A percentile compares a stretch with the other conserved stretches of the same genome.
Conservation (phyloP, 768 basidiomycete genomes). For the Coprinellus aureogranulatus region DNA sequence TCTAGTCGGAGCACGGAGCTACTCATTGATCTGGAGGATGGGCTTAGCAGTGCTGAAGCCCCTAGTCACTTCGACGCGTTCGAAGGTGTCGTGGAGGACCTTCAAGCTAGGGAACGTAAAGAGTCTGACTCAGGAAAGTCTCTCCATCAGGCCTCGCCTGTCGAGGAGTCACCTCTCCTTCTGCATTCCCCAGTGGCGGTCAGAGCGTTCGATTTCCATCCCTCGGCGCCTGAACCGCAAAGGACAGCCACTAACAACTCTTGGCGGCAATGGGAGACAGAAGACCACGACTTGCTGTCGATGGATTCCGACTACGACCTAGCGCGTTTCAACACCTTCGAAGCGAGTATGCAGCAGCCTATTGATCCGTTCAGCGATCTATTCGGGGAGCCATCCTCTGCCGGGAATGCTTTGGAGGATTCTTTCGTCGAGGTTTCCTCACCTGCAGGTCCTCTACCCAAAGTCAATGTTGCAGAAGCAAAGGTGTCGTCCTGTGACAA, state of each 20-base stretch:
- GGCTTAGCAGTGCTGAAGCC: too few species aligned
- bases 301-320: background rate
- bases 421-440: too few species aligned
- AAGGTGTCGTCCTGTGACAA: background rate
- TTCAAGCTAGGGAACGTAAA: background rate
- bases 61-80: too few species aligned
- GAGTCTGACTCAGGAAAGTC: background rate
- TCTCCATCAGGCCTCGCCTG: too few species aligned
- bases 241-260: background rate
- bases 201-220: too few species aligned
- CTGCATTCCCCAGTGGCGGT: too few species aligned
- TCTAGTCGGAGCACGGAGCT: slow-evolving; percentile 4
- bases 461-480: too few species aligned
- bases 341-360: background rate
- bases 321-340: background rate
- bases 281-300: background rate
- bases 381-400: background rate
- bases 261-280: slow-evolving; percentile 1
- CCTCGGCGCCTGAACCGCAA: background rate
- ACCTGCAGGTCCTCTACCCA: too few species aligned
- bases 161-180: too few species aligned
- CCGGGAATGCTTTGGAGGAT: too few species aligned
- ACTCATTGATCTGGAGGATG: slow-evolving; percentile 3
- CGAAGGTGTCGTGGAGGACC: background rate
- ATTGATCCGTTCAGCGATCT: background rate